Conservation (phyloP, 2,329 filamentous ascomycete genomes). For the Esteya vermicola region DNA sequence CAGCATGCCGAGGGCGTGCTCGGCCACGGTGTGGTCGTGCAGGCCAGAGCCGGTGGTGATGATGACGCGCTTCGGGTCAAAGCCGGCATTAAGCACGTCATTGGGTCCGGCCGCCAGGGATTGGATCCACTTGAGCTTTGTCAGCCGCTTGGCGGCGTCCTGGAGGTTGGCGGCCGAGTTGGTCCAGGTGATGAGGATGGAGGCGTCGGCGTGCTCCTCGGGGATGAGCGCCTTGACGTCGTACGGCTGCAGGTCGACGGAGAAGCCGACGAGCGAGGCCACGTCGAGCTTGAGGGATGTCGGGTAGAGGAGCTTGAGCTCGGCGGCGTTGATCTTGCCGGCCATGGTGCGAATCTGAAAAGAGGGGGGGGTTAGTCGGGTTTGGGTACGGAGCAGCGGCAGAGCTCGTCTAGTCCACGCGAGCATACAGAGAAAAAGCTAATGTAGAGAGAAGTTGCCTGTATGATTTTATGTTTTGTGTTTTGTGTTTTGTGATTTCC, state of each 20-base stretch:
- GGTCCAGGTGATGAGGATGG: slow-evolving; percentile 30
- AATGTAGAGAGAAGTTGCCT: too few species aligned
- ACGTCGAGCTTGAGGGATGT: slow-evolving; percentile 13
- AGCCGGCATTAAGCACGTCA: slow-evolving; percentile 32
- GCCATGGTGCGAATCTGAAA: not conserved
- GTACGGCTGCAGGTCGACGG: slow-evolving; percentile 14
- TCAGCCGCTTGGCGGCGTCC: slow-evolving; percentile 26
- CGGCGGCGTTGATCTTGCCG: not conserved
- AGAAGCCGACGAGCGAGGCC: slow-evolving; percentile 11
- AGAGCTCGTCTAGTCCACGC: too few species aligned
- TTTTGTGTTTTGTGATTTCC: too few species aligned
- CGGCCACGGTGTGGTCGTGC: slow-evolving; percentile 33
- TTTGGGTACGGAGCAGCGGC: too few species aligned
- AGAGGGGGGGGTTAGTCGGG: too few species aligned
- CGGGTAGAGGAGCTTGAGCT: slow-evolving; percentile 14
- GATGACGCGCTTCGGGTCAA: slow-evolving; percentile 20
- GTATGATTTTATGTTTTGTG: too few species aligned
- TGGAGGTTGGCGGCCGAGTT: slow-evolving; percentile 28
- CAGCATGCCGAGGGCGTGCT: slow-evolving; percentile 30
- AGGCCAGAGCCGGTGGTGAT: slow-evolving; percentile 31
- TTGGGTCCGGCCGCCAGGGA: slow-evolving; percentile 34
- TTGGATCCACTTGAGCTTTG: slow-evolving; percentile 32
- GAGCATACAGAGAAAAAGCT: too few species aligned
- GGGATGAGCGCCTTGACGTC: slow-evolving; percentile 27
- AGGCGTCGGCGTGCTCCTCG: slow-evolving; percentile 27